phyloP scores from a whole-genome alignment of 371 early-diverging fungal species.

The Rhizopus arrhizus region DNA sequence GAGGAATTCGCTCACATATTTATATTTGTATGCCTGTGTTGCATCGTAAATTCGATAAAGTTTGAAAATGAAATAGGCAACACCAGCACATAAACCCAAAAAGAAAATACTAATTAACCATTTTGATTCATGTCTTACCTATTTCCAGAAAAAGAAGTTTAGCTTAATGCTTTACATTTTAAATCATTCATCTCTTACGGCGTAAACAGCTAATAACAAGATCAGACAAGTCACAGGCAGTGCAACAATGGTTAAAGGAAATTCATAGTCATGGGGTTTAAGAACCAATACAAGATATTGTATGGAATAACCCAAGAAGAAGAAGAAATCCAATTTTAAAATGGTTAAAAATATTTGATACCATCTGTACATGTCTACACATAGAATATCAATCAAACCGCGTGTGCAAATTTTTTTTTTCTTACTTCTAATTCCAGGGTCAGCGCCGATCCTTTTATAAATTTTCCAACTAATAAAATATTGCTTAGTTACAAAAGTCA shows the following conservation, averaged over 20 bases:
- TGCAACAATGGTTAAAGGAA: slow-evolving; percentile 80
- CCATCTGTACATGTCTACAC: slow-evolving; percentile 69
- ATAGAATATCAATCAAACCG: not conserved
- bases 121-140: slow-evolving; percentile 52
- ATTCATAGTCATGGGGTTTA: slow-evolving; percentile 70
- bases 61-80: slow-evolving; percentile 87
- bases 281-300: slow-evolving; percentile 84
- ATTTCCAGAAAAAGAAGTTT: not conserved
- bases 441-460: slow-evolving; percentile 91
- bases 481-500: not conserved
- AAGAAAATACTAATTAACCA: slow-evolving; percentile 69
- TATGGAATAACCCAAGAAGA: slow-evolving; percentile 83
- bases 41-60: slow-evolving; percentile 78
- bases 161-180: not conserved
- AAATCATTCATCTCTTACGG: slow-evolving; percentile 49
- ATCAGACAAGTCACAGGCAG: slow-evolving; percentile 76
- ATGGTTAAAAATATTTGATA: slow-evolving; percentile 85
- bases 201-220: slow-evolving; percentile 77
- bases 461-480: slow-evolving; percentile 70
- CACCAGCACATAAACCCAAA: slow-evolving; percentile 65
- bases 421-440: slow-evolving; percentile 78
- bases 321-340: slow-evolving; percentile 85
- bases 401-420: not conserved
- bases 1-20: slow-evolving; percentile 70
- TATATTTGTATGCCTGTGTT: slow-evolving; percentile 61